phyloP scores from a whole-genome alignment of 2,329 filamentous ascomycete species.

The Chrysoporthe austroafricana region DNA sequence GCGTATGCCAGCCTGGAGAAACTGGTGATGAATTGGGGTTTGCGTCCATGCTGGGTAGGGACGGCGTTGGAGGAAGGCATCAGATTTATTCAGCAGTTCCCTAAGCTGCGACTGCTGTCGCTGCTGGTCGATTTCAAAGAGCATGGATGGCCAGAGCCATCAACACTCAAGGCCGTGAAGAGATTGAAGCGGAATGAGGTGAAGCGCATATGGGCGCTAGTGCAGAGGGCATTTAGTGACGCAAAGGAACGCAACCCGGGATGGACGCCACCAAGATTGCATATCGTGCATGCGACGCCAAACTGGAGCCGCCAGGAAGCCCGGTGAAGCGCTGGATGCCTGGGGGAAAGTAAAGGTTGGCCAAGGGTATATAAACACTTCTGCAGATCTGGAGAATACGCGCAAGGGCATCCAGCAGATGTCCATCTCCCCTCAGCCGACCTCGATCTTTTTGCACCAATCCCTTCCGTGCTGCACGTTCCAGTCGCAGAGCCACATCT shows the following conservation, averaged over 20 bases:
- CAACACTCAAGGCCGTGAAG: slow-evolving; percentile 20
- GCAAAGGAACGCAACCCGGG: slow-evolving; percentile 14
- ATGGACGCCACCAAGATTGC: slow-evolving; percentile 23
- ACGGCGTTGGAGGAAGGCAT: slow-evolving; percentile 26
- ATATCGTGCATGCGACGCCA: slow-evolving; percentile 25
- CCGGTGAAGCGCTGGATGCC: slow-evolving; percentile 1
- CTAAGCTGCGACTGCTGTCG: slow-evolving; percentile 24
- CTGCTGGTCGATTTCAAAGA: slow-evolving; percentile 29
- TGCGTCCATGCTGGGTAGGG: slow-evolving; percentile 30
- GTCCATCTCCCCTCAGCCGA: slow-evolving; percentile 34
- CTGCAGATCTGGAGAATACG: neutral
- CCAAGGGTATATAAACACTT: no score
- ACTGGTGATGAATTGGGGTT: slow-evolving; percentile 31
- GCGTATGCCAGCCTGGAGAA: slow-evolving; percentile 23
- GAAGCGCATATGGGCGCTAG: slow-evolving; percentile 27
- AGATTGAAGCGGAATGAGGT: slow-evolving; percentile 26
- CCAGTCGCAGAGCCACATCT: slow-evolving; percentile 80
- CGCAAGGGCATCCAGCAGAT: neutral
- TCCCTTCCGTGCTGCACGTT: slow-evolving; percentile 81
- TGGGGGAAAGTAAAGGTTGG: neutral
- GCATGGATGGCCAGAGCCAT: slow-evolving; percentile 27
- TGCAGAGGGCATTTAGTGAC: slow-evolving; percentile 18
- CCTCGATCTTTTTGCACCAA: slow-evolving; percentile 66
- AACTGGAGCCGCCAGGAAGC: slow-evolving; percentile 26
- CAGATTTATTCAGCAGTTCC: slow-evolving; percentile 26